These are phyloP conservation scores for Gossypium ekmanianum DNA, from an alignment of 345 rosid genomes.

Conservation along the genomic window DNA sequence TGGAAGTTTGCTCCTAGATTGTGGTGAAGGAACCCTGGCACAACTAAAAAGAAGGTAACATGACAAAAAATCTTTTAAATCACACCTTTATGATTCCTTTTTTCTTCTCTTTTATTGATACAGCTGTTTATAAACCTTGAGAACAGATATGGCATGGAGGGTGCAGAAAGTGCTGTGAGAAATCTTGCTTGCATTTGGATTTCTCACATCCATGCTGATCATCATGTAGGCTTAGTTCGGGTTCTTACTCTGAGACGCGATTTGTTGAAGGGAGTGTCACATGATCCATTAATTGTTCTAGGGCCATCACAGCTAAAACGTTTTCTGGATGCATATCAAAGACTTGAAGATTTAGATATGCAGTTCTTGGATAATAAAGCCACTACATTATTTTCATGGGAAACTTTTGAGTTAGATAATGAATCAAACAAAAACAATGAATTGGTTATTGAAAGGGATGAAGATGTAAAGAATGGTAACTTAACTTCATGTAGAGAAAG, in stretches of 20 bases:
- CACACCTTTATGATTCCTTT: not conserved
- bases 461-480: not conserved
- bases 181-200: constrained; percentile 77
- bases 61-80: not conserved
- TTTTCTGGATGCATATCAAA: constrained; percentile 83
- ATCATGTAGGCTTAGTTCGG: constrained; percentile 82
- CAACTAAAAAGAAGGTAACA: constrained; percentile 85
- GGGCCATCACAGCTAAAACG: constrained; percentile 75
- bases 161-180: constrained; percentile 62
- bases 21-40: constrained; percentile 96
- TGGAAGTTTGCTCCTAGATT: constrained; percentile 80
- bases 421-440: constrained; percentile 23
- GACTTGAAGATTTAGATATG: constrained; percentile 88
- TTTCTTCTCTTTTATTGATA: not conserved
- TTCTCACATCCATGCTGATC: constrained; percentile 97
- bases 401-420: constrained; percentile 30
- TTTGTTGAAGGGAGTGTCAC: constrained; percentile 57
- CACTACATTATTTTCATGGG: constrained; percentile 59
- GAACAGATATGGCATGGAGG: constrained; percentile 66
- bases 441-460: not conserved
- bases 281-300: constrained; percentile 74
- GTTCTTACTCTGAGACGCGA: constrained; percentile 71
- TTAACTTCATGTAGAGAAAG: constrained; percentile 35
- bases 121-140: not conserved
- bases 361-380: constrained; percentile 78